phyloP scores from a whole-genome alignment of 2,329 filamentous ascomycete genomes.

The Claviceps paspali region DNA sequence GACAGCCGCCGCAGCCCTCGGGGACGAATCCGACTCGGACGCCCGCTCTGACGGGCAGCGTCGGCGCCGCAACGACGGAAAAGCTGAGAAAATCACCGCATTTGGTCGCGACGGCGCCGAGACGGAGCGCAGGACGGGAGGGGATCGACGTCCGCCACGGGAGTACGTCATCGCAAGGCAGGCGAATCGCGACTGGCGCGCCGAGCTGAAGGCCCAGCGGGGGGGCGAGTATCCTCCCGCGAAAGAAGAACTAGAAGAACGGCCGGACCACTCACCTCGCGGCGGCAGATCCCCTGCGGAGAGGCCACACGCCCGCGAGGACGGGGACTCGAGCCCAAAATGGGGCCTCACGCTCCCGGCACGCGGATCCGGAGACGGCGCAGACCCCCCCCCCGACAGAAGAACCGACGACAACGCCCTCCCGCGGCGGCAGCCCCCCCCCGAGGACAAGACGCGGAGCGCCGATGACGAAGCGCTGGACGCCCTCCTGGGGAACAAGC shows the following conservation, averaged over 20 bases:
- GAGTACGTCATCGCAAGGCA: constrained; percentile 41
- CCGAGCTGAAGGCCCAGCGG: constrained; percentile 31
- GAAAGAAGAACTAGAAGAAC: not conserved
- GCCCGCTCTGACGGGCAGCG: constrained; percentile 24
- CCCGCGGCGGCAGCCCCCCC: not conserved
- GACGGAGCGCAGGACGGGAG: constrained; percentile 22
- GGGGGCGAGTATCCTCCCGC: not conserved
- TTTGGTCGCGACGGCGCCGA: constrained; percentile 30
- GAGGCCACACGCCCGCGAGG: no score
- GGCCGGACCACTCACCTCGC: no score
- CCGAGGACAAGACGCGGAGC: constrained; percentile 3
- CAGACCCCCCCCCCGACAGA: no score
- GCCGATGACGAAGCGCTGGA: constrained; percentile 45
- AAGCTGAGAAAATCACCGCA: constrained; percentile 35
- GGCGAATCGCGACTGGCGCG: constrained; percentile 48
- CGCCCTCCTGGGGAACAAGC: constrained; percentile 45
- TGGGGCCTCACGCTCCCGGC: constrained; percentile 37
- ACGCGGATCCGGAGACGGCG: no score
- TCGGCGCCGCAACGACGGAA: no score
- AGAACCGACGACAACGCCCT: no score
- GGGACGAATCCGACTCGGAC: constrained; percentile 28
- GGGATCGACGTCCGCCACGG: constrained; percentile 12
- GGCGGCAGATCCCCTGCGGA: no score
- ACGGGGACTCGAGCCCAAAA: constrained; percentile 14
- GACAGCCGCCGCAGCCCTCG: constrained; percentile 12